Base-by-base conservation (phyloP, 768 basidiomycete genomes). In the Psilocybe sp. region DNA sequence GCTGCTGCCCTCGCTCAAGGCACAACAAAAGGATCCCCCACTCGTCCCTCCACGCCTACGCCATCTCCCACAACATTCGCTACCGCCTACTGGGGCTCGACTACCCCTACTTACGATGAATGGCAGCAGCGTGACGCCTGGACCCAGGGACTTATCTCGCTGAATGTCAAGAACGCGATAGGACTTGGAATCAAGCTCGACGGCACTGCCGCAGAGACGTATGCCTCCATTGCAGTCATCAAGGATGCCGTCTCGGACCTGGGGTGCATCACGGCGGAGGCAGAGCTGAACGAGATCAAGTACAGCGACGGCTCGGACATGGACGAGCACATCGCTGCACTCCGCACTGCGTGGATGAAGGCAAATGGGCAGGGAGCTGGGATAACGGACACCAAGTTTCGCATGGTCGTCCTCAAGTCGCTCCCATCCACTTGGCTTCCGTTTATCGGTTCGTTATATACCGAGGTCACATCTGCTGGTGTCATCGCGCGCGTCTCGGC, bases 391-490 rank as follows among this genome's bases (percentile, higher is more conserved):
- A n/a, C 13, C 3, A 46, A 49, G 2, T 65, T 63, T 35, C 36
- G 56, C 3, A 44, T 52, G 31, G 56, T 62, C 36, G 36, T 65
- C 15, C 41, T 65, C 5, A 15, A 36, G 1, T 60, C 59, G 1
- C 44, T 65, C 1, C 60, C 62, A 6, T 33, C 46, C 8, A 52
- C 57, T 2, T 66, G 61, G 57, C 42, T 61, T 12, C 36, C 41
- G 4, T 47, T 64, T 3, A 37, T 64, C 2, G 42, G 49, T 0
- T 57, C 55, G 8, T 50, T 66, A 0, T 53, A 59, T 35, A 18
- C 3, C 7, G n/a, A 53, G 3, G 46, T 23, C 13, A 41, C 55
- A 0, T 56, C 60, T 1, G 31, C 39, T 1, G 54, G 57, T 1
- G 38, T 56, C 13, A 59, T 61, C 15, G 31, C 37, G 1, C 28